These are phyloP conservation scores for Jatropha multifida DNA, from an alignment of 441 rosid genomes.

Conservation along the genomic window DNA sequence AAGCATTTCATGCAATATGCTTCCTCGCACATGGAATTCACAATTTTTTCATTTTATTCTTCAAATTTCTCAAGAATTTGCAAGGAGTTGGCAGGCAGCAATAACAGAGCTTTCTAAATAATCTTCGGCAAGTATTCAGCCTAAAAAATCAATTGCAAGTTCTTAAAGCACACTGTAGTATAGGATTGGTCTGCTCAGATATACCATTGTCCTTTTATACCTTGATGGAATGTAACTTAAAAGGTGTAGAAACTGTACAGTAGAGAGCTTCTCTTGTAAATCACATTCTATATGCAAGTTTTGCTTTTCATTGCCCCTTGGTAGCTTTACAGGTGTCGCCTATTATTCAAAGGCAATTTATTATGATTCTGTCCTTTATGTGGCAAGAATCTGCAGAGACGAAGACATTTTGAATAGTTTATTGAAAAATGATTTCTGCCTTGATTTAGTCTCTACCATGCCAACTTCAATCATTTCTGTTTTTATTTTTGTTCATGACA, in stretches of 20 bases:
- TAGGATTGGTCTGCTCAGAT: neutral
- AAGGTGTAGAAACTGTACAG: neutral
- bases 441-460: neutral
- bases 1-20: neutral
- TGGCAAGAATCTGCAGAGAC: neutral
- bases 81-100: neutral
- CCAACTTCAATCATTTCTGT: neutral
- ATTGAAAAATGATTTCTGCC: too few species aligned
- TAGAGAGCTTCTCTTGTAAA: neutral
- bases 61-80: neutral
- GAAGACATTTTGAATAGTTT: neutral
- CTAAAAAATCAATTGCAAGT: neutral
- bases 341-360: too few species aligned
- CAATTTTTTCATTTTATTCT: neutral
- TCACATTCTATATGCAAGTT: neutral
- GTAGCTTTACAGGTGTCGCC: too few species aligned
- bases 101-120: neutral
- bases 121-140: neutral
- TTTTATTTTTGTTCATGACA: neutral
- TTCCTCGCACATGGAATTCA: neutral
- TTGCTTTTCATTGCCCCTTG: neutral
- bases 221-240: neutral
- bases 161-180: neutral
- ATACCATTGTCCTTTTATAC: neutral
- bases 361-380: too few species aligned